phyloP scores from a whole-genome alignment of 169 alveolate species.

The Eimeria acervulina region DNA sequence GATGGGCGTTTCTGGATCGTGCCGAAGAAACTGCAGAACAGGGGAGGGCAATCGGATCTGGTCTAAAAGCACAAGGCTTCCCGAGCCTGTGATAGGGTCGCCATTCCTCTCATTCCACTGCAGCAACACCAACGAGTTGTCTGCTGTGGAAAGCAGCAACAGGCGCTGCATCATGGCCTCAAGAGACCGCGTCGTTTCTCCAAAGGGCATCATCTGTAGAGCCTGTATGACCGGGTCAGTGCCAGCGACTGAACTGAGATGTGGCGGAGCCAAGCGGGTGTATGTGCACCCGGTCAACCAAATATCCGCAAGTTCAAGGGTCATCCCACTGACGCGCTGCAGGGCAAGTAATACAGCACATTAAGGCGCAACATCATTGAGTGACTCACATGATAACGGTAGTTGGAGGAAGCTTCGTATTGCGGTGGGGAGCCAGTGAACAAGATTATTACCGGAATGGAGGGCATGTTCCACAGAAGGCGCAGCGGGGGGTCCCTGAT shows the following conservation, averaged over 20 bases:
- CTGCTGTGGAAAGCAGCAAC: conserved; percentile 71
- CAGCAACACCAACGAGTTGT: conserved; percentile 47
- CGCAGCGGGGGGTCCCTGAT: conserved; percentile 42
- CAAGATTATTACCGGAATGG: conserved; percentile 1
- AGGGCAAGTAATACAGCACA: background rate
- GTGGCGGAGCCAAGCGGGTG: conserved; percentile 67
- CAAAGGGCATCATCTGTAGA: conserved; percentile 45
- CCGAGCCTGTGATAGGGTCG: conserved; percentile 4
- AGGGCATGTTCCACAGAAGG: conserved; percentile 55
- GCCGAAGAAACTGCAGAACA: conserved; percentile 34
- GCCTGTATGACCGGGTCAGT: conserved; percentile 52
- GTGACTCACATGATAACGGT: background rate
- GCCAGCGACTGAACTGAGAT: conserved; percentile 47
- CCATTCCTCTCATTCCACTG: conserved; percentile 54
- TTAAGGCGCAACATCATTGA: background rate
- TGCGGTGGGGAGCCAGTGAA: background rate
- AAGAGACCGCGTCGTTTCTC: conserved; percentile 29
- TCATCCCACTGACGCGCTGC: conserved; percentile 56
- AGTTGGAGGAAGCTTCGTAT: background rate
- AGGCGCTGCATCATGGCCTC: conserved; percentile 76
- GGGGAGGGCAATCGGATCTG: conserved; percentile 32
- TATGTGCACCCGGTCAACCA: conserved; percentile 82
- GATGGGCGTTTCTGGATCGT: background rate
- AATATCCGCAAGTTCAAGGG: conserved; percentile 30
- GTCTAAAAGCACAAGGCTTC: conserved; percentile 51